These are phyloP conservation scores for Diutina ranongensis DNA, from an alignment of 1,139 yeast species.

Conservation along the genomic window DNA sequence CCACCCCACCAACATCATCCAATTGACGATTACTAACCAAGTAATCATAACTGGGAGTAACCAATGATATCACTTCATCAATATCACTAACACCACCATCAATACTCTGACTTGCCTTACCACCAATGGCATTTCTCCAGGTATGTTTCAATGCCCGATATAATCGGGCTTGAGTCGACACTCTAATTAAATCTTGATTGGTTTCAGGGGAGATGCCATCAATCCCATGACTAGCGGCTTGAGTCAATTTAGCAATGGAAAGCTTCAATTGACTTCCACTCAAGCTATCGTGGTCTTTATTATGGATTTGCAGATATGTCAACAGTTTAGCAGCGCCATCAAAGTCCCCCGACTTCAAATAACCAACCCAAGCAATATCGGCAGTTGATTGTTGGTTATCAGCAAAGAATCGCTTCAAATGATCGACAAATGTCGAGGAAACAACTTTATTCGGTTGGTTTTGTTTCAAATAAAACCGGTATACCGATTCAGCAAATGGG, in stretches of 20 bases:
- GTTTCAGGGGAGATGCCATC: constrained; percentile 10
- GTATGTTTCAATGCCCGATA: constrained; percentile 13
- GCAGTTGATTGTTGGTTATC: constrained; percentile 37
- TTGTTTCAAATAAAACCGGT: constrained; percentile 42
- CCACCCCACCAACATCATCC: constrained; percentile 29
- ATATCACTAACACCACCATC: constrained; percentile 13
- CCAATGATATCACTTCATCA: constrained; percentile 12
- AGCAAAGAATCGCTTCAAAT: constrained; percentile 43
- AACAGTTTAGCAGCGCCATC: constrained; percentile 24
- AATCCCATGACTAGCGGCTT: constrained; percentile 19
- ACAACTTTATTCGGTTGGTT: constrained; percentile 46
- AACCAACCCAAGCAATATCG: constrained; percentile 64
- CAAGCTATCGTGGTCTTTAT: constrained; percentile 29
- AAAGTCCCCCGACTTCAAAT: constrained; percentile 42
- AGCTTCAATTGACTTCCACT: constrained; percentile 45
- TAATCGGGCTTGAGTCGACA: constrained; percentile 14
- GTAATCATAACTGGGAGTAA: constrained; percentile 22
- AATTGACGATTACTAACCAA: constrained; percentile 32
- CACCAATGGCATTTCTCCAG: constrained; percentile 16
- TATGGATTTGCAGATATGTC: constrained; percentile 9
- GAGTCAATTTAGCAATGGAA: constrained; percentile 58
- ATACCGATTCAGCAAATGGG: constrained; percentile 57
- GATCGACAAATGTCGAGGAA: constrained; percentile 40
- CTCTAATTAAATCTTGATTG: constrained; percentile 12
- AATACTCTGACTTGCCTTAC: constrained; percentile 10